phyloP scores from a whole-genome alignment of 257 asterid genomes.

The Nicotiana paniculata region DNA sequence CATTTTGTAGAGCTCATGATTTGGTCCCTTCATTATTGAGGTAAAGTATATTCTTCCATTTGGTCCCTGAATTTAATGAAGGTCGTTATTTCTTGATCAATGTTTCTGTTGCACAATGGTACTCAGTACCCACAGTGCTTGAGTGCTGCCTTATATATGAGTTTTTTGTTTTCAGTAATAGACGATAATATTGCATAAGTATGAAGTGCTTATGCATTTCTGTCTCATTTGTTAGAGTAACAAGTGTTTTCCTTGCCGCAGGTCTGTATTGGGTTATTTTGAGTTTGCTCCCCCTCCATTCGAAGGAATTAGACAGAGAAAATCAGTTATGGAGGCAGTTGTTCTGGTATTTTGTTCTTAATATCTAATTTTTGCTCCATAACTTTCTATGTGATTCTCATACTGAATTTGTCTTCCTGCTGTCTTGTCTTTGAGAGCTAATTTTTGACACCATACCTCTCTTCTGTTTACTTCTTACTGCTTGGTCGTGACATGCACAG shows the following conservation, averaged over 20 bases:
- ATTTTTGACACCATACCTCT: neutral
- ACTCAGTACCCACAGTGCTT: neutral
- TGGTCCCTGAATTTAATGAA: neutral
- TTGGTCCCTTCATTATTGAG: constrained; percentile 57
- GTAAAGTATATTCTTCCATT: constrained; percentile 28
- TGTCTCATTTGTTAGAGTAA: constrained; percentile 6
- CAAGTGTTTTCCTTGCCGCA: constrained; percentile 25
- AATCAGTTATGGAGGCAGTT: constrained; percentile 28
- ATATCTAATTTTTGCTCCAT: neutral
- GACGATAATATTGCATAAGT: neutral
- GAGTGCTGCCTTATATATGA: neutral
- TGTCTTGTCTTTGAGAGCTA: neutral
- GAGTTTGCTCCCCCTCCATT: constrained; percentile 82
- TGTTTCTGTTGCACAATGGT: neutral
- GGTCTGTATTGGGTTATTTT: constrained; percentile 66
- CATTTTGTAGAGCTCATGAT: constrained; percentile 71
- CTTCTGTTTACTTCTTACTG: neutral
- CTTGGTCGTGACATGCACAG: neutral
- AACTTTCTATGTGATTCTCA: neutral
- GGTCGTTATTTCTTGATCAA: neutral
- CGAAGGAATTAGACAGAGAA: constrained; percentile 45
- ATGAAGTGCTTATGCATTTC: neutral
- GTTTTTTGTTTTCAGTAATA: neutral
- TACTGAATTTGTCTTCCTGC: neutral
- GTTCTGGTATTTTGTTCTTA: constrained; percentile 34